These are phyloP conservation scores for Beta corolliflora DNA, from an alignment of 179 eudicot species.

Conservation along the genomic window DNA sequence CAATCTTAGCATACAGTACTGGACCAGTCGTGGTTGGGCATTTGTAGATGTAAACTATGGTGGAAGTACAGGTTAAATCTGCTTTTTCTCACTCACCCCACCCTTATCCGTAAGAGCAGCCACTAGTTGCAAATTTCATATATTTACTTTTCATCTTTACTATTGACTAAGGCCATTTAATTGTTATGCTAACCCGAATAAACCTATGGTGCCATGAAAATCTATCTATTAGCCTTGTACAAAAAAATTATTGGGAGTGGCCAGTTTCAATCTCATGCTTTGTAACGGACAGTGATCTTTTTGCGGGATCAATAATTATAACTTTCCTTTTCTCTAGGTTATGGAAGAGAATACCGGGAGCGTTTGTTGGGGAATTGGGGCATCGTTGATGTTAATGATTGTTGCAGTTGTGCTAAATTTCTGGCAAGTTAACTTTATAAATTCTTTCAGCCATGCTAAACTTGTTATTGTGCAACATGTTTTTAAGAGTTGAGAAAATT, in stretches of 20 bases:
- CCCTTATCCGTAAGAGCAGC: not conserved
- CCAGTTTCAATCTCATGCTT: not conserved
- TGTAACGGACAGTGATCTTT: not conserved
- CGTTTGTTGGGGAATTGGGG: slow-evolving; percentile 85
- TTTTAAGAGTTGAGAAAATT: slow-evolving; percentile 9
- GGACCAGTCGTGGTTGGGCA: slow-evolving; percentile 99
- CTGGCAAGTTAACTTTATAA: slow-evolving; percentile 48
- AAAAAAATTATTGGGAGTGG: not conserved
- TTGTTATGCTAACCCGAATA: not conserved
- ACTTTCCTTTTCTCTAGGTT: slow-evolving; percentile 54
- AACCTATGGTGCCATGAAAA: not conserved
- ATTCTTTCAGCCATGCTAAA: not conserved
- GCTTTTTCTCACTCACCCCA: not conserved
- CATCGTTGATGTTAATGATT: slow-evolving; percentile 82
- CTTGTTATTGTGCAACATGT: not conserved
- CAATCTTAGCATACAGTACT: slow-evolving; percentile 81
- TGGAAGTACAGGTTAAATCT: slow-evolving; percentile 84
- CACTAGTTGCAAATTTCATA: not conserved
- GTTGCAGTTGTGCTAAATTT: slow-evolving; percentile 94
- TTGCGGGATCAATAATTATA: not conserved
- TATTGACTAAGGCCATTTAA: not conserved
- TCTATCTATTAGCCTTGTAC: not conserved
- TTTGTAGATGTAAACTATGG: slow-evolving; percentile 96
- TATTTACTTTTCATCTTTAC: slow-evolving; percentile 5
- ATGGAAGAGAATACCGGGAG: slow-evolving; percentile 90